phyloP scores from a whole-genome alignment of 2,329 filamentous ascomycete genomes.

The Cordyceps fumosorosea region DNA sequence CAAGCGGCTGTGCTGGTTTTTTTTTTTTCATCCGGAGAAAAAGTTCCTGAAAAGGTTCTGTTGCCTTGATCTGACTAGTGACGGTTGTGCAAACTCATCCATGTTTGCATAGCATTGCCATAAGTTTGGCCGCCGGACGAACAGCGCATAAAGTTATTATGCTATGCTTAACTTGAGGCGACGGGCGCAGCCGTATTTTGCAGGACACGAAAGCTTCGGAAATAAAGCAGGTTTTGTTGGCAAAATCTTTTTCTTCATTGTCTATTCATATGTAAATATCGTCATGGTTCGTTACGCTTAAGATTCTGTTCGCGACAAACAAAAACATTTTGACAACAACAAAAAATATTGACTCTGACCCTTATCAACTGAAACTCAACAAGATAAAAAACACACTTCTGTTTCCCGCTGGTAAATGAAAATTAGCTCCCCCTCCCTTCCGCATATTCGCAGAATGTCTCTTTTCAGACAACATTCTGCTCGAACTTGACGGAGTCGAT shows the following conservation, averaged over 20 bases:
- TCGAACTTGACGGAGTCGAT: constrained; percentile 46
- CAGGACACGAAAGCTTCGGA: too few species aligned
- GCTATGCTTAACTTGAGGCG: too few species aligned
- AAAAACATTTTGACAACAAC: background rate
- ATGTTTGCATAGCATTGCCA: too few species aligned
- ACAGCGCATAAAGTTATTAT: too few species aligned
- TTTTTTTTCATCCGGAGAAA: too few species aligned
- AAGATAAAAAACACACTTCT: background rate
- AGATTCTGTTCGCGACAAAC: background rate
- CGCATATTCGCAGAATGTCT: background rate
- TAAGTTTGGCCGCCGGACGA: too few species aligned
- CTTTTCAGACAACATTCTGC: background rate
- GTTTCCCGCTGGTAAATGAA: background rate
- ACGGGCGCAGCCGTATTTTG: too few species aligned
- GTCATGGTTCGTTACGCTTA: background rate
- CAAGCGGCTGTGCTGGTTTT: too few species aligned
- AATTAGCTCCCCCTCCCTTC: background rate
- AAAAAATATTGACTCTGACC: background rate
- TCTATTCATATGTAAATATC: background rate
- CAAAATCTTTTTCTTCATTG: background rate
- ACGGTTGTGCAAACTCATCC: too few species aligned
- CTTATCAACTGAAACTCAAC: background rate
- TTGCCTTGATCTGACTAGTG: too few species aligned
- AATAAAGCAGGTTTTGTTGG: background rate
- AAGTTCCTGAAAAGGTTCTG: too few species aligned